Conservation (phyloP, 352 stramenopile species). For the Globisporangium ultimum region DNA sequence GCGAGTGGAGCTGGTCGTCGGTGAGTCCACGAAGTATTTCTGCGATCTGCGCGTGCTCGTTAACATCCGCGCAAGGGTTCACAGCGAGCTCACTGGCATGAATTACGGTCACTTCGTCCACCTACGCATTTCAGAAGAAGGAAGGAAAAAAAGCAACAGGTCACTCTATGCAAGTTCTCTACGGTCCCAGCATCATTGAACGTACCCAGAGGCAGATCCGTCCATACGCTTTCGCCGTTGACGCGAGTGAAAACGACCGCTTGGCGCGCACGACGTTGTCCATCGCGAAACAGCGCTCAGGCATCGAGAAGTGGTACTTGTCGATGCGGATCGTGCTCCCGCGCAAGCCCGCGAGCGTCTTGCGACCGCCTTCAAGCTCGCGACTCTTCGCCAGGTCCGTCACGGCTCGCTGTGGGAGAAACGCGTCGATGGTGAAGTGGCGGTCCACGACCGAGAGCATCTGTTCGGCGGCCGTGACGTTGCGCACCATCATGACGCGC, state of each 20-base stretch:
- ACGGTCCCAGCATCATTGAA: neutral
- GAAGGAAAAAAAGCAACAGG: too few species aligned
- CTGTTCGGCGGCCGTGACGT: conserved; percentile 33
- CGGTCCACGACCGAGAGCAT: conserved; percentile 53
- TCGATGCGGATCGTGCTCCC: conserved; percentile 52
- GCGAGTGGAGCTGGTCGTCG: conserved; percentile 32
- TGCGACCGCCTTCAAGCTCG: conserved; percentile 8
- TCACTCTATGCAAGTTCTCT: too few species aligned
- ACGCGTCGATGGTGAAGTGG: conserved; percentile 39
- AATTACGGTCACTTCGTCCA: conserved; percentile 46
- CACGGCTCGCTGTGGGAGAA: conserved; percentile 23
- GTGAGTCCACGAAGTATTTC: conserved; percentile 23
- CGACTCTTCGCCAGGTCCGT: too few species aligned
- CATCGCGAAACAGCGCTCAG: conserved; percentile 24
- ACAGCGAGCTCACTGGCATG: conserved; percentile 49
- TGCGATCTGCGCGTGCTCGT: conserved; percentile 23
- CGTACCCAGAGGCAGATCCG: conserved; percentile 36
- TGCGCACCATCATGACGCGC: conserved; percentile 51
- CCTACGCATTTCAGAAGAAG: conserved; percentile 6
- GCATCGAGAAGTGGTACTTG: conserved; percentile 61
- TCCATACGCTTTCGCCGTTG: conserved; percentile 4
- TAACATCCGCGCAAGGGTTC: conserved; percentile 26
- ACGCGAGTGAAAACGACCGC: conserved; percentile 21
- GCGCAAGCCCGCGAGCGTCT: conserved; percentile 35
- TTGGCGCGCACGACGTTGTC: conserved; percentile 7